phyloP scores from a whole-genome alignment of 148 eudicot species.

The Drosera capensis region DNA sequence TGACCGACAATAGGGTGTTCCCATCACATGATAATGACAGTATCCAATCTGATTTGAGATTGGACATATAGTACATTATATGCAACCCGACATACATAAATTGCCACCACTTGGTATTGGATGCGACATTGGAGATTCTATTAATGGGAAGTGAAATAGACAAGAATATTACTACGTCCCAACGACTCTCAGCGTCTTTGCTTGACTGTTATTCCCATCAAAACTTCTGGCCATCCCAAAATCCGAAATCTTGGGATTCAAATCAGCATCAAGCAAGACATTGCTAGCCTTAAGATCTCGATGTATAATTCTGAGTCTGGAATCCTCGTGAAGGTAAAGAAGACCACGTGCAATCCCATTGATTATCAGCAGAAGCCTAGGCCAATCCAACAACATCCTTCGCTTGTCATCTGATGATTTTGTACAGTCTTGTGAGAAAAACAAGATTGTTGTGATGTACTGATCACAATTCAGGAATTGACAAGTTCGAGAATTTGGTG shows the following conservation, averaged over 20 bases:
- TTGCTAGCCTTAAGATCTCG: background rate
- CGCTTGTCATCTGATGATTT: background rate
- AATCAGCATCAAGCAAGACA: no score
- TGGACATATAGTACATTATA: no score
- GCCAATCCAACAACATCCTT: background rate
- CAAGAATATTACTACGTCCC: background rate
- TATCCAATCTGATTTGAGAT: no score
- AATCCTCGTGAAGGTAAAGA: background rate
- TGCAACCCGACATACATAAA: no score
- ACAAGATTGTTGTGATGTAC: background rate
- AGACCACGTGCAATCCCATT: background rate
- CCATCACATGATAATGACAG: no score
- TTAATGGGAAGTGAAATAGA: background rate
- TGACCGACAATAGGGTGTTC: no score
- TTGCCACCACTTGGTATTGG: no score
- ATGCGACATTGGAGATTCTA: no score
- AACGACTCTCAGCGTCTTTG: background rate
- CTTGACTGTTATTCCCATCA: background rate
- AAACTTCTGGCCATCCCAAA: background rate
- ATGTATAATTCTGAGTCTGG: background rate
- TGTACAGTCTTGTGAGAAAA: no score
- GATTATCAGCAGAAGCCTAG: background rate
- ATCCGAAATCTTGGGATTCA: background rate
- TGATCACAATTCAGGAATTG: background rate
- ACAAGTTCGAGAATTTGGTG: background rate